Evolutionary conservation across 208 protist species (phyloP), one percentile per base, ranked within the genome.

Genomic region (Wallacemonas sp.): DNA sequence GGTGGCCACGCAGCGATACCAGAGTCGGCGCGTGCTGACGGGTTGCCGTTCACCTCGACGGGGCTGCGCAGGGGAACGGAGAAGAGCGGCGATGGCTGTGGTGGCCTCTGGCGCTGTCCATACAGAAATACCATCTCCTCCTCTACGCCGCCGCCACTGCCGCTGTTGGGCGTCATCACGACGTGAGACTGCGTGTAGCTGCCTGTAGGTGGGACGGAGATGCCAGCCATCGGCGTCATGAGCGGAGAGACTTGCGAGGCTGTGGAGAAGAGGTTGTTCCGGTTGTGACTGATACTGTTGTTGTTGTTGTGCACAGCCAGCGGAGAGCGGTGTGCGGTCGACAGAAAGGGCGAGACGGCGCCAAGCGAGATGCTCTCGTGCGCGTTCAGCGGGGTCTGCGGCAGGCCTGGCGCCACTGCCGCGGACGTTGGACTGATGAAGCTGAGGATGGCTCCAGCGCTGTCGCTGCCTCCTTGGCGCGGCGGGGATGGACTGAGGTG

Each of bases 151-250:
- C 41, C 41, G 19, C 10, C 41, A 21, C 41, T n/a, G 41, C 9
- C 26, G 19, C 45, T 26, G 17, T 19, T 19, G 3, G 45, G 24
- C 19, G 1, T 32, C 45, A 53, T 53, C 13, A 53, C 13, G 8
- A 53, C 26, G 26, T 53, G 45, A 8, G 45, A 53, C 45, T 53
- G 45, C 45, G 45, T 53, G 45, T 53, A 53, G 9, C 24, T 15
- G 24, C 45, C 45, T 19, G 45, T 53, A 9, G 17, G 24, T 6
- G 45, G 45, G 9, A 53, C 19, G 5, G 45, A 33, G 5, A 53
- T 29, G 4, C 19, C 45, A 6, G 9, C 24, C 21, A 29, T 53
- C 17, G 45, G 5, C 10, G 21, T 53, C 45, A 26, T 53, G 24
- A 53, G 24, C 22, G 45, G 45, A 3, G 45, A 53, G 3, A 6